Evolutionary conservation across 805 yeast genomes (phyloP).

Genomic region (Millerago galiae): DNA sequence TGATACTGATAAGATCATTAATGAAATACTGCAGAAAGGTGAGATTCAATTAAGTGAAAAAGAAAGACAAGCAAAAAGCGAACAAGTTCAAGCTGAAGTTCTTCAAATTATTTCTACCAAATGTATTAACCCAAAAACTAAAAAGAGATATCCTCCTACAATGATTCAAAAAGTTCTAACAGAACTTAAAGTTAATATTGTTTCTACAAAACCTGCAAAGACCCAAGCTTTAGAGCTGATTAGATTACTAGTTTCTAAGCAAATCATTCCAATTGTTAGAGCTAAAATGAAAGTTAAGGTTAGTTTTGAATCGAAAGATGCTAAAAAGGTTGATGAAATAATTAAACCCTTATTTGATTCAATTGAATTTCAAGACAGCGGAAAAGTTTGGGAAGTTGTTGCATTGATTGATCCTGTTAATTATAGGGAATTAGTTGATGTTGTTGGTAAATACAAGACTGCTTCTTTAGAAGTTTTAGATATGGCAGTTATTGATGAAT

Average conservation of each 20-base stretch:
- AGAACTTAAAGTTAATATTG: constrained; percentile 73
- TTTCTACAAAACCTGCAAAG: constrained; percentile 70
- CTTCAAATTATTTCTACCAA: constrained; percentile 79
- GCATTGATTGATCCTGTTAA: constrained; percentile 83
- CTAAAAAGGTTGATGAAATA: constrained; percentile 36
- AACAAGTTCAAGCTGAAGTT: constrained; percentile 74
- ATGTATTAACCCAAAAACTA: constrained; percentile 85
- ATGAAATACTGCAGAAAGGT: constrained; percentile 82
- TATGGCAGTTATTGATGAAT: constrained; percentile 76
- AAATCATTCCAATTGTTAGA: constrained; percentile 86
- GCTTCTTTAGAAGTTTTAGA: constrained; percentile 80
- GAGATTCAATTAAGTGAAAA: constrained; percentile 93
- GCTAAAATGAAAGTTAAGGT: constrained; percentile 87
- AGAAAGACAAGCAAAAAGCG: constrained; percentile 73
- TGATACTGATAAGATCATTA: constrained; percentile 65
- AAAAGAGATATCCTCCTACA: constrained; percentile 89
- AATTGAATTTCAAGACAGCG: constrained; percentile 37
- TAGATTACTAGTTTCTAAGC: constrained; percentile 64
- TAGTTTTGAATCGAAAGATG: constrained; percentile 48
- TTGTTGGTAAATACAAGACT: constrained; percentile 44
- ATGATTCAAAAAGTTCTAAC: constrained; percentile 84
- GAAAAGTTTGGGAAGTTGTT: constrained; percentile 44
- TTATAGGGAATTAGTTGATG: constrained; percentile 62
- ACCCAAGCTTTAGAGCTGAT: constrained; percentile 90
- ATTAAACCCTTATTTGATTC: constrained; percentile 37